A percentile compares a stretch with the other conserved stretches of the same genome.
phyloP scores from a whole-genome alignment of 2,329 filamentous ascomycete species.

The Tolypocladium sp. region DNA sequence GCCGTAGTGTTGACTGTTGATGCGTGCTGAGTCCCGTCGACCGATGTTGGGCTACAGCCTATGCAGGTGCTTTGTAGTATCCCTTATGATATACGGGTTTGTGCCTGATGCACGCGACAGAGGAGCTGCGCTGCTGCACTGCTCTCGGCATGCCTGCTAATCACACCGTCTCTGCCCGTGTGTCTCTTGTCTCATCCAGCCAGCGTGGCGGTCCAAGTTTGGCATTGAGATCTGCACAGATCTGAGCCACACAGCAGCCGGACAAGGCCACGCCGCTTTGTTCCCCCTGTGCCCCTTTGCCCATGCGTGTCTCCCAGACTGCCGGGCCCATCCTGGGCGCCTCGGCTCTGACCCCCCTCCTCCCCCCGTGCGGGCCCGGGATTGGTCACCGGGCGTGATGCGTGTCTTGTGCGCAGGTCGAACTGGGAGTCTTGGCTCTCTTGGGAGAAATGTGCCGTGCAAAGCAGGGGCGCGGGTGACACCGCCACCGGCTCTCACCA shows the following conservation, averaged over 20 bases:
- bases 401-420: neutral
- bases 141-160: neutral
- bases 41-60: no score
- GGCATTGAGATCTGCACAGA: neutral
- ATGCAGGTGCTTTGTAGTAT: neutral
- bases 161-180: neutral
- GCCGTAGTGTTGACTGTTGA: neutral
- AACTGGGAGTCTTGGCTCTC: neutral
- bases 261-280: neutral
- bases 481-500: neutral
- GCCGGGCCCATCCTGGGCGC: neutral
- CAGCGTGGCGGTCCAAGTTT: neutral
- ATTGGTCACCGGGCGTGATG: neutral
- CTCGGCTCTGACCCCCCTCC: neutral
- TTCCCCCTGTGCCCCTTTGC: neutral
- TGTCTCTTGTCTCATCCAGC: neutral
- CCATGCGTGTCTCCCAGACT: neutral
- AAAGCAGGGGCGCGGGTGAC: neutral
- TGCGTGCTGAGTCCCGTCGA: neutral
- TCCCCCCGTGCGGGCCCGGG: neutral
- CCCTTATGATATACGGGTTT: no score
- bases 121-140: neutral
- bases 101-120: neutral
- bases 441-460: neutral
- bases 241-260: neutral